Evolutionary conservation across 768 basidiomycete species (phyloP).

Genomic region (Pholiota conissans): DNA sequence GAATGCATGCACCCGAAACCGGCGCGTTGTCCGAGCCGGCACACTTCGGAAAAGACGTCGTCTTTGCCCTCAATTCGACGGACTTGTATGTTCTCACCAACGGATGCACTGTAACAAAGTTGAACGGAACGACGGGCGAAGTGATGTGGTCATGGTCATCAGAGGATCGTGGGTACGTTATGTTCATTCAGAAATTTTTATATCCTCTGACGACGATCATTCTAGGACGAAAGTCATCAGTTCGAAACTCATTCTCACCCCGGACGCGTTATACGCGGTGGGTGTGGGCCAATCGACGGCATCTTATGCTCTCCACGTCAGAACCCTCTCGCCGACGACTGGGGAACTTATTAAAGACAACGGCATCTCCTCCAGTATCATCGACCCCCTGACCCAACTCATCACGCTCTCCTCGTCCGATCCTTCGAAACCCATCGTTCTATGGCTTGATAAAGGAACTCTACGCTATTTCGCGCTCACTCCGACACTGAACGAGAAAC

Average conservation of each 20-base stretch:
- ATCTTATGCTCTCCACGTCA: constrained; percentile 67
- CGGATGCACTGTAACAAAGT: constrained; percentile 53
- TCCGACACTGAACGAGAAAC: constrained; percentile 50
- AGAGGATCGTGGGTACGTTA: constrained; percentile 61
- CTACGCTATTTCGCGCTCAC: constrained; percentile 53
- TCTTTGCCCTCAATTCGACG: constrained; percentile 31
- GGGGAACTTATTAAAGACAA: constrained; percentile 50
- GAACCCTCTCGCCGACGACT: constrained; percentile 53
- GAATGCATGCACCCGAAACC: constrained; percentile 46
- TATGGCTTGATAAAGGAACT: constrained; percentile 54
- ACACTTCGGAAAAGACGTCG: constrained; percentile 55
- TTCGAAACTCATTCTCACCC: constrained; percentile 57
- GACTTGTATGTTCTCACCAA: constrained; percentile 58
- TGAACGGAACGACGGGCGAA: constrained; percentile 53
- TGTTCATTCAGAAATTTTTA: background rate
- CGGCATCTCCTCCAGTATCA: constrained; percentile 54
- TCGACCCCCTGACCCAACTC: constrained; percentile 31
- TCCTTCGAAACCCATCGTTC: constrained; percentile 32
- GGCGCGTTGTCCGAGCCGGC: constrained; percentile 52
- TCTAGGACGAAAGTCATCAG: constrained; percentile 64
- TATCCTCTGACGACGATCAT: background rate
- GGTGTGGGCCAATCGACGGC: constrained; percentile 50
- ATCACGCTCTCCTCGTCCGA: constrained; percentile 23
- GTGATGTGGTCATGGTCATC: constrained; percentile 73
- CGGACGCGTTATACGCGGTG: constrained; percentile 54